Evolutionary conservation across 2,329 filamentous ascomycete species (phyloP), one percentile per base, ranked within the genome.

Genomic region (Aspergillus fructus): DNA sequence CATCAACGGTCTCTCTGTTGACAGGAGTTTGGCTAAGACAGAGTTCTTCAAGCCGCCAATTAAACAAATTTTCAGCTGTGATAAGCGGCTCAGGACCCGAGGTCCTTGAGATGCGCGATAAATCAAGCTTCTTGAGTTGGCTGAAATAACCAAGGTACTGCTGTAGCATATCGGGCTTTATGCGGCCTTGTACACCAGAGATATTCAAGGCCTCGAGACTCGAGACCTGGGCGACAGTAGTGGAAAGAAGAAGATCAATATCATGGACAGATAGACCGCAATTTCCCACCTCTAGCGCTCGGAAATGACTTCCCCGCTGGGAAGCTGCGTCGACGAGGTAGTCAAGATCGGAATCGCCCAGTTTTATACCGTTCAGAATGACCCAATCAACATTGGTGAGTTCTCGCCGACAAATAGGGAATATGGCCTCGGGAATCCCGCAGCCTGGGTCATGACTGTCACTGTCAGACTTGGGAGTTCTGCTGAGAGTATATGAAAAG

Each of bases 361-460:
- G 80, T 59, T 84, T 81, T 59, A 90, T 87, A 12, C 86, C 86
- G 59, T 85, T 89, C 58, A 90, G 73, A 21, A 84, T 80, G 53
- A 90, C 82, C 87, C 88, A 90, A 68, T 89, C 85, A 17, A 90
- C 84, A 64, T 86, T 88, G 0, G 88, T 90, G 23, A 86, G 79
- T 64, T 88, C 83, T 59, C 84, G 82, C 61, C 85, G 85, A 71
- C 86, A 89, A 5, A 90, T 75, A 1, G 87, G 86, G 63, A 88
- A 86, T 5, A 90, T 76, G 2, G 87, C 88, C 68, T 89, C 86
- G 17, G 88, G 84, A 49, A 90, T 86, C 41, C 86, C 87, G 66
- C 86, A 89, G 1, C 87, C 87, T 5, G 83, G 79, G 66, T 89
- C 86, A 62, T 81, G 81, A 15, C 74, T 76, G 19, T 73, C 69